These are phyloP conservation scores for Zygosaccharomyces pseudobailii DNA, from an alignment of 1,139 yeast genomes.

Conservation along the genomic window DNA sequence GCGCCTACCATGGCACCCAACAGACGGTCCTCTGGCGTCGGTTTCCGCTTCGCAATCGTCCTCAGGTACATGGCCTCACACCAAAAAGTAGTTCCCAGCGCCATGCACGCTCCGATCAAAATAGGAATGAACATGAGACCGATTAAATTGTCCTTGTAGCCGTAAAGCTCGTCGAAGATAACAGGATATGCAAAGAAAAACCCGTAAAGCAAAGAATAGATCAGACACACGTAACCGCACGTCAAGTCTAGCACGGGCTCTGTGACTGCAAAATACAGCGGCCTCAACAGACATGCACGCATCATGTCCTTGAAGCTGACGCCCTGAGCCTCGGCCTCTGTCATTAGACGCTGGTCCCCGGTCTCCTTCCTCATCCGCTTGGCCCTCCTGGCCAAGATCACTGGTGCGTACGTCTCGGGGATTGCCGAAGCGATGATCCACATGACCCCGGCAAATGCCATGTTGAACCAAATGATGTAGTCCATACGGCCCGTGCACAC, in stretches of 20 bases:
- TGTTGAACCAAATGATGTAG: slow-evolving; percentile 79
- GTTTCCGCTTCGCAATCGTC: slow-evolving; percentile 51
- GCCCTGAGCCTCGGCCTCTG: slow-evolving; percentile 85
- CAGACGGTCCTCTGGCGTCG: slow-evolving; percentile 83
- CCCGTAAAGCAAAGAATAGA: slow-evolving; percentile 82
- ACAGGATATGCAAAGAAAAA: slow-evolving; percentile 89
- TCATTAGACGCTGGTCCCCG: slow-evolving; percentile 77
- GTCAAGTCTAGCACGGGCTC: slow-evolving; percentile 82
- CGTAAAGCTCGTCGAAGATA: slow-evolving; percentile 62
- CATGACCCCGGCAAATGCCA: slow-evolving; percentile 86
- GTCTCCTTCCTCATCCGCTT: slow-evolving; percentile 66
- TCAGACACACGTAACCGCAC: slow-evolving; percentile 80
- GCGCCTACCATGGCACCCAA: slow-evolving; percentile 88
- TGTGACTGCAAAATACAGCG: slow-evolving; percentile 64
- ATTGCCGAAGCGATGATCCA: slow-evolving; percentile 59
- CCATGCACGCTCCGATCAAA: slow-evolving; percentile 74
- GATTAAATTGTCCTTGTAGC: slow-evolving; percentile 59
- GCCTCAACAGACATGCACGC: slow-evolving; percentile 65
- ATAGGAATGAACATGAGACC: slow-evolving; percentile 88
- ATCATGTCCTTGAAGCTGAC: slow-evolving; percentile 59
- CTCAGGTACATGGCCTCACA: slow-evolving; percentile 58
- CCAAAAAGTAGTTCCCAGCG: slow-evolving; percentile 65
- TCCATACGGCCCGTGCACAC: slow-evolving; percentile 64
- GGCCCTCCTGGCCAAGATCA: slow-evolving; percentile 71
- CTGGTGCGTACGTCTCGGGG: slow-evolving; percentile 92